Evolutionary conservation across 139 green algal genomes (phyloP).

Genomic region (Eudorina sp.): DNA sequence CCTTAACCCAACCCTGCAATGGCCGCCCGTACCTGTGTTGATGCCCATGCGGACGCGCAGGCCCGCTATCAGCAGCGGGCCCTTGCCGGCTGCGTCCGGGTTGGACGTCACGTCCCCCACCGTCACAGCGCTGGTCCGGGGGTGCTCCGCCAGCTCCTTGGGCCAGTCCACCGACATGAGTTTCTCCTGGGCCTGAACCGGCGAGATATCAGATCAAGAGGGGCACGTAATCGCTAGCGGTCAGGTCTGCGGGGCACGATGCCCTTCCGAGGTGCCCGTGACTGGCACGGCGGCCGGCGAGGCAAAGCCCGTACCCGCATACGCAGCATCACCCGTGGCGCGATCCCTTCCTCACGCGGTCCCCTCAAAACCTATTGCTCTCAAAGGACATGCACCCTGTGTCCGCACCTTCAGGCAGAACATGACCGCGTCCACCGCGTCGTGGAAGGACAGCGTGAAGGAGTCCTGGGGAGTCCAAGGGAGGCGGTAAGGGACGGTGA

Average conservation of each 20-base stretch:
- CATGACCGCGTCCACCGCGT: conserved; percentile 64
- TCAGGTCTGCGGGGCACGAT: too few relatives aligned
- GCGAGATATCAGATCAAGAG: too few relatives aligned
- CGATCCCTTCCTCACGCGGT: too few relatives aligned
- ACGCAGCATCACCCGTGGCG: too few relatives aligned
- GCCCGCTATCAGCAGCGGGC: conserved; percentile 56
- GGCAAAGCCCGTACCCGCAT: too few relatives aligned
- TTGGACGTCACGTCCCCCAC: conserved; percentile 55
- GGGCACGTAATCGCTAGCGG: too few relatives aligned
- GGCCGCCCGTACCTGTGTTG: conserved; percentile 58
- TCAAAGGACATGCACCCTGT: too few relatives aligned
- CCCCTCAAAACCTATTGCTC: too few relatives aligned
- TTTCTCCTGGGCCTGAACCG: conserved; percentile 51
- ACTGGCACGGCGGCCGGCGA: too few relatives aligned
- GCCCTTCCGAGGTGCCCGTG: too few relatives aligned
- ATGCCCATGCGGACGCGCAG: conserved; percentile 72
- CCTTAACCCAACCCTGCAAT: too few relatives aligned
- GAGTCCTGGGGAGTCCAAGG: conserved; percentile 44
- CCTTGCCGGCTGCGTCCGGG: conserved; percentile 45
- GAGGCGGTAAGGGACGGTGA: background rate
- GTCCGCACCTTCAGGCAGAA: conserved; percentile 69
- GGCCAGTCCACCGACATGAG: conserved; percentile 59
- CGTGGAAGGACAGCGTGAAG: conserved; percentile 70
- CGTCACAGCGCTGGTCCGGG: conserved; percentile 15
- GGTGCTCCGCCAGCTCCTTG: conserved; percentile 48